These are phyloP conservation scores for Metschnikowia corniflorae DNA, from an alignment of 805 yeast genomes.

Conservation along the genomic window DNA sequence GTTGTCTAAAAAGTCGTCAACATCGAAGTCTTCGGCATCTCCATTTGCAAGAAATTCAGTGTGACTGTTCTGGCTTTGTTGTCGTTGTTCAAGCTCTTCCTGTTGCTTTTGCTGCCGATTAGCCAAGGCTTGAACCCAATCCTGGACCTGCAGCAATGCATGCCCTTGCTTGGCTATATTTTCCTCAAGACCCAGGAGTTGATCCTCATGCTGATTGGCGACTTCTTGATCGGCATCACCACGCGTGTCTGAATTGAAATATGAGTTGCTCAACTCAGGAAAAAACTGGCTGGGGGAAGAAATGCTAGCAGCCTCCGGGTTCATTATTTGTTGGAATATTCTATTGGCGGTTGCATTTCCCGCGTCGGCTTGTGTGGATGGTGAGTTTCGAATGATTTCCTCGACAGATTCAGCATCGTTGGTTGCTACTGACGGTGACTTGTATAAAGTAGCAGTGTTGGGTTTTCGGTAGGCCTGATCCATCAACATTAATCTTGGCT, in stretches of 20 bases:
- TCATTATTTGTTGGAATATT: slow-evolving; percentile 31
- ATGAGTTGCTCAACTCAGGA: slow-evolving; percentile 28
- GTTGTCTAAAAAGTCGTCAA: slow-evolving; percentile 27
- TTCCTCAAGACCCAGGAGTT: slow-evolving; percentile 39
- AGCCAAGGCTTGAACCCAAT: slow-evolving; percentile 44
- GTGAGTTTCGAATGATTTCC: slow-evolving; percentile 16
- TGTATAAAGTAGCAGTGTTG: slow-evolving; percentile 1
- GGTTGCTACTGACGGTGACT: slow-evolving; percentile 13
- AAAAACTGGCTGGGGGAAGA: slow-evolving; percentile 33
- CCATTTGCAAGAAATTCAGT: slow-evolving; percentile 7
- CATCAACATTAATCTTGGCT: slow-evolving; percentile 40
- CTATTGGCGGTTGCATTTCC: slow-evolving; percentile 20
- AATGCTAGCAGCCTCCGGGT: slow-evolving; percentile 22
- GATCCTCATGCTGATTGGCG: slow-evolving; percentile 7
- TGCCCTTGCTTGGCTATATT: slow-evolving; percentile 48
- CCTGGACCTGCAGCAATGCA: slow-evolving; percentile 53
- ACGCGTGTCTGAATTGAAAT: slow-evolving; percentile 5
- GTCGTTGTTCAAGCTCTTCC: slow-evolving; percentile 17
- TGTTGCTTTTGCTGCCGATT: slow-evolving; percentile 19
- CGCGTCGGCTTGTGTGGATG: slow-evolving; percentile 6
- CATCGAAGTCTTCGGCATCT: slow-evolving; percentile 29
- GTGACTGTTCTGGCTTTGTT: slow-evolving; percentile 10
- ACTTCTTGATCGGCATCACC: not conserved
- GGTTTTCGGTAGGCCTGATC: slow-evolving; percentile 30
- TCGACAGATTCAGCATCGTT: slow-evolving; percentile 16